Percentiles rank a stretch among this genome's conserved stretches.
These are phyloP conservation scores for Cyberlindnera xishuangbannaensis DNA, from an alignment of 805 yeast genomes.

Conservation along the genomic window DNA sequence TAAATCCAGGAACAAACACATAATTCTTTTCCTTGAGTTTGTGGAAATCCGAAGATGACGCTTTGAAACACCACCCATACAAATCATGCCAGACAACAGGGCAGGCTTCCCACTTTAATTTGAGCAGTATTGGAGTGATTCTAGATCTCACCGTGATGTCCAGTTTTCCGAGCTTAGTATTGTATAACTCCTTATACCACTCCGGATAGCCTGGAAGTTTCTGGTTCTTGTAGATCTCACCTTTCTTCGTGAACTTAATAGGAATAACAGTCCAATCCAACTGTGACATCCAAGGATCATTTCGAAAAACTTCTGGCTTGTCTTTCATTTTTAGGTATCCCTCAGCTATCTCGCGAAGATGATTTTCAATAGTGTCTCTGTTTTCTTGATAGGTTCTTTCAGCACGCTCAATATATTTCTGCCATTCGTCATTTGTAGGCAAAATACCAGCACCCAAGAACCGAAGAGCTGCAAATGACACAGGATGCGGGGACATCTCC, in stretches of 20 bases:
- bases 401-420: constrained; percentile 58
- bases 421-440: constrained; percentile 76
- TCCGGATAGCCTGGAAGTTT: constrained; percentile 87
- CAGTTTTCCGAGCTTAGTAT: constrained; percentile 36
- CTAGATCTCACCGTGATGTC: constrained; percentile 68
- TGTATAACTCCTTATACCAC: constrained; percentile 72
- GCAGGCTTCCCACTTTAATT: constrained; percentile 76
- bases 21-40: constrained; percentile 33
- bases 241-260: constrained; percentile 56
- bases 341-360: constrained; percentile 53
- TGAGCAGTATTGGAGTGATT: constrained; percentile 67
- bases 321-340: constrained; percentile 46
- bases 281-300: constrained; percentile 89
- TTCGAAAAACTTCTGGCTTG: constrained; percentile 33
- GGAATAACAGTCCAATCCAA: constrained; percentile 79
- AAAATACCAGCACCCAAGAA: constrained; percentile 68
- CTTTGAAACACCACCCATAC: constrained; percentile 87
- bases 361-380: constrained; percentile 48
- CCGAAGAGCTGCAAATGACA: constrained; percentile 81
- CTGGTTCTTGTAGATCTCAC: constrained; percentile 64
- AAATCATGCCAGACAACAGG: constrained; percentile 78
- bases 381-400: constrained; percentile 62
- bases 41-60: constrained; percentile 29
- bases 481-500: constrained; percentile 82
- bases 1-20: constrained; percentile 13